Conservation (phyloP, 352 stramenopile species). For the Phytopythium mirpurense region DNA sequence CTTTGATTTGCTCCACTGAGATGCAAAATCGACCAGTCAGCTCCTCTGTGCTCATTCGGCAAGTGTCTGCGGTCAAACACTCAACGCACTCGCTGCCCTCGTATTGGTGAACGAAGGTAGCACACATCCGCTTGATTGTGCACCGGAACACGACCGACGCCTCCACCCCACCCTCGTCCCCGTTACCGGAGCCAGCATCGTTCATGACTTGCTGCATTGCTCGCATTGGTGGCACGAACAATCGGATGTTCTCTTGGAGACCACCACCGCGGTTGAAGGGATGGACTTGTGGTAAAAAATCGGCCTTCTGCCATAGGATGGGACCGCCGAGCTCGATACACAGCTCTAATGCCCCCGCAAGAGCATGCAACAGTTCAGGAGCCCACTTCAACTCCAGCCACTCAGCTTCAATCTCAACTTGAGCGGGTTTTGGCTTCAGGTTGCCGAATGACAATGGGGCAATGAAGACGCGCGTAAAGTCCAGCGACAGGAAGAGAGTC, state of each 20-base stretch:
- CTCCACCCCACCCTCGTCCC: constrained; percentile 12
- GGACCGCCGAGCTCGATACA: neutral
- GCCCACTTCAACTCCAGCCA: constrained; percentile 74
- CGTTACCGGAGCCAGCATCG: neutral
- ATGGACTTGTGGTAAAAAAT: neutral
- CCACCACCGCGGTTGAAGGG: neutral
- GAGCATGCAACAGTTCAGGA: constrained; percentile 49
- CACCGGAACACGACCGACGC: constrained; percentile 53
- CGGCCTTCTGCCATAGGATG: neutral
- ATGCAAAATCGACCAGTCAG: constrained; percentile 48
- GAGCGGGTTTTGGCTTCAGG: constrained; percentile 23
- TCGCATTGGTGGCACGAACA: constrained; percentile 30
- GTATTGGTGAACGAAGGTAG: constrained; percentile 38
- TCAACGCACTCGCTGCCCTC: constrained; percentile 26
- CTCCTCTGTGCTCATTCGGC: constrained; percentile 60
- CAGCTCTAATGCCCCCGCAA: constrained; percentile 58
- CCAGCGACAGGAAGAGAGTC: constrained; percentile 49
- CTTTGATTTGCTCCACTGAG: constrained; percentile 36
- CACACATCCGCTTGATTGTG: constrained; percentile 48
- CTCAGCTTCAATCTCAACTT: constrained; percentile 74
- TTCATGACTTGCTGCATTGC: constrained; percentile 26
- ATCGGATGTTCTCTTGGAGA: neutral
- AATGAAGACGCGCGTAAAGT: constrained; percentile 64
- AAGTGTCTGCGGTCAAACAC: constrained; percentile 54
- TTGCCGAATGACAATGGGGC: constrained; percentile 35